Evolutionary conservation across 306 rosid genomes (phyloP), one percentile per base, ranked within the genome.

Genomic region (Vigna mungo): DNA sequence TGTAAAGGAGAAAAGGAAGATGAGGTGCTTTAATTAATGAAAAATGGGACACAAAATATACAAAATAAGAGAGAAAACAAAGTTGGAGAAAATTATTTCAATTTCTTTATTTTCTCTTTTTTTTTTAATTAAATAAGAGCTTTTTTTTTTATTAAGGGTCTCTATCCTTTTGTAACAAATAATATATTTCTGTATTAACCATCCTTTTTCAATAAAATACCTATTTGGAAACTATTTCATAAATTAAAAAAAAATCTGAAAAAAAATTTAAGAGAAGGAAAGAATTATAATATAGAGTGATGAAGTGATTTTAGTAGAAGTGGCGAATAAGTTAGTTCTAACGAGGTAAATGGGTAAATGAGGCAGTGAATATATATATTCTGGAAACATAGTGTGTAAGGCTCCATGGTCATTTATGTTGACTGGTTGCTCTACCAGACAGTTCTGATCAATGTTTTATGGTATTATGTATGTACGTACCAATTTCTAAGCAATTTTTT

Each of bases 401-500:
- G 21, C 1, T 61, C 34, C 62, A 16, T 39, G 27, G 49, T 65
- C 2, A 9, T 66, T 7, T 59, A 2, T 64, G 18, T 88, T 88
- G 92, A 89, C 89, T 71, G 93, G 88, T 87, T 85, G 93, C 84
- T 87, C 87, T 85, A 87, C 91, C 89, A 51, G 84, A 87, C 88
- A 83, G 81, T 81, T 80, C 39, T 16, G 27, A 32, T 23, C 16
- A 1, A 1, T 25, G 36, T 27, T 11, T 13, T 0, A 3, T 4
- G 37, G 8, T 2, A 43, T 43, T 43, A 43, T 43, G 47, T 43
- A 0, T 21, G 18, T 14, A 59, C 15, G 18, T 30, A 4, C 12
- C 12, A 2, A 27, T 56, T 56, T 23, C 7, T 56, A 11, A 11
- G 0, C 34, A 9, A 10, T 54, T 9, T 9, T 30, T 21, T 20